Base-by-base conservation (phyloP, 139 green algal species). In the Edaphochlamys debaryana region DNA sequence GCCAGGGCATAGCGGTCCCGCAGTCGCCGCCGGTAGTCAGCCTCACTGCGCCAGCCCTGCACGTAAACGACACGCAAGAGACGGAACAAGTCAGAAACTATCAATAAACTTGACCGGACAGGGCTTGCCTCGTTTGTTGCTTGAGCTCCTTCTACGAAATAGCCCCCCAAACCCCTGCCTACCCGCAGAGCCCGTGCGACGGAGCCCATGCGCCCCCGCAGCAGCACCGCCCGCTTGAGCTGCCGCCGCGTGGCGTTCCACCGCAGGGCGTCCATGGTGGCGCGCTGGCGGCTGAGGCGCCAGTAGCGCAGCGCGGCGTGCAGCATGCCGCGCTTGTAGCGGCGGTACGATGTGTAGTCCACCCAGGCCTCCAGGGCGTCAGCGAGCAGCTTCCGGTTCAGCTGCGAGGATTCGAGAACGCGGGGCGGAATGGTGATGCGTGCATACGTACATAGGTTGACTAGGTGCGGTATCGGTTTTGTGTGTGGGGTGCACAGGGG, bases 181-280 rank as follows among this genome's bases (percentile, higher is more conserved):
- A 82, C 75, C 75, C 62, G 60, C 75, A 82, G 41, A n/a, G 42
- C 75, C 41, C 75, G 13, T 0, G 41, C 30, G n/a, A 32, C 62
- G 1, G 62, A 20, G 75, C 75, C 23, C 19, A 25, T 4, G n/a
- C 62, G 58, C 25, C 77, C 77, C 6, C 77, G 42, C 77, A 75
- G 34, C 62, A 67, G 7, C 42, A 69, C 64, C n/a, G 77, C 77
- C 3, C 77, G 63, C 64, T 72, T 67, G 15, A 83, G 48, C 64
- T 60, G 45, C 1, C 64, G 42, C 32, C 77, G 45, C 22, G n/a
- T 56, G 8, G 64, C 77, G 48, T 74, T 13, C 77, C 75, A 88
- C 23, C 75, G 66, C 32, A 88, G 83, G n/a, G 40, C 52, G 41
- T 82, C 70, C 67, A 88, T 50, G 0, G 75, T 54, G 22, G n/a